These are phyloP conservation scores for Lagenidium sp. DNA, from an alignment of 352 stramenopile genomes.

Conservation along the genomic window DNA sequence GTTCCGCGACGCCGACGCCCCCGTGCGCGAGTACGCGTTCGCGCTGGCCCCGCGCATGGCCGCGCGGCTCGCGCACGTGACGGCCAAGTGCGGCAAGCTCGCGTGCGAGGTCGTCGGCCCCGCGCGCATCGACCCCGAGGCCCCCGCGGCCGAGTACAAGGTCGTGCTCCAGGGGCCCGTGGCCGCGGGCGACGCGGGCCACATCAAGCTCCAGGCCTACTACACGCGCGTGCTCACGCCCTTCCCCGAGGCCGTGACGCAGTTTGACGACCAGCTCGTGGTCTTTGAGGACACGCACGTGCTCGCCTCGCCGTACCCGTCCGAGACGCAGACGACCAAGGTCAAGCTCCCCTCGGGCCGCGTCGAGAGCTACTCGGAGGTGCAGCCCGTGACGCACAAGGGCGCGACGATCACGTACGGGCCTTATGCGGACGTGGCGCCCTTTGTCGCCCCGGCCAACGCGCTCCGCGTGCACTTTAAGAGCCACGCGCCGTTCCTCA, in stretches of 20 bases:
- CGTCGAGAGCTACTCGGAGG: slow-evolving; percentile 59
- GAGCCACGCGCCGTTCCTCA: slow-evolving; percentile 84
- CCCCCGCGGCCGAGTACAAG: slow-evolving; percentile 46
- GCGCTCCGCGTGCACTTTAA: slow-evolving; percentile 72
- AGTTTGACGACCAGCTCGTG: slow-evolving; percentile 82
- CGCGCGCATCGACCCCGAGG: slow-evolving; percentile 11
- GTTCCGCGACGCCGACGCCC: slow-evolving; percentile 50
- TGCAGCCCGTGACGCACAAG: slow-evolving; percentile 55
- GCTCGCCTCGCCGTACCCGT: slow-evolving; percentile 62
- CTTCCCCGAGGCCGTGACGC: slow-evolving; percentile 67
- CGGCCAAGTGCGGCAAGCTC: slow-evolving; percentile 66
- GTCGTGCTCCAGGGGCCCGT: slow-evolving; percentile 65
- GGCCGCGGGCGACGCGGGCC: slow-evolving; percentile 28
- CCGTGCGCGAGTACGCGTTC: slow-evolving; percentile 53
- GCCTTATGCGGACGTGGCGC: slow-evolving; percentile 54
- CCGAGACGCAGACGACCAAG: slow-evolving; percentile 76
- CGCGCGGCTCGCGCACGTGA: slow-evolving; percentile 42
- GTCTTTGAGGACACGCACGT: slow-evolving; percentile 63
- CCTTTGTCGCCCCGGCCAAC: slow-evolving; percentile 24
- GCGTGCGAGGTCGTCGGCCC: slow-evolving; percentile 53
- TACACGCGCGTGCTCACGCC: slow-evolving; percentile 75
- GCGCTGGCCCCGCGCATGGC: slow-evolving; percentile 47
- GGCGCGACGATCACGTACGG: slow-evolving; percentile 72
- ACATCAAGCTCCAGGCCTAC: slow-evolving; percentile 70
- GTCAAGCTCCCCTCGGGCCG: slow-evolving; percentile 71